Evolutionary conservation across 192 early-diverging fungal genomes (phyloP).

Genomic region (Backusella liffmaniae): DNA sequence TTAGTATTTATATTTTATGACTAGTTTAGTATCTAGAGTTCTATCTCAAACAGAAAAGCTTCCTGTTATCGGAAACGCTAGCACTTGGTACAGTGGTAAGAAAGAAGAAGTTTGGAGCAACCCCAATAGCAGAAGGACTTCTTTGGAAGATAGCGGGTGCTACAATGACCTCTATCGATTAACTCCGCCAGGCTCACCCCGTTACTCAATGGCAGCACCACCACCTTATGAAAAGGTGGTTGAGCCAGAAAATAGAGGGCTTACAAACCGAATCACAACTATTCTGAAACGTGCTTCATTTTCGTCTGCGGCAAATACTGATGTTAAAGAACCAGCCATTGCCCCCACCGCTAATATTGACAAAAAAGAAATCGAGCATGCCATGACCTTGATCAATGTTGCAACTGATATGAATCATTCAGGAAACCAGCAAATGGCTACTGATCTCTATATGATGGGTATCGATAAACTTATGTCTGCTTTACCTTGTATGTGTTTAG

Average conservation of each 20-base stretch:
- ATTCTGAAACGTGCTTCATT: slow-evolving; percentile 19
- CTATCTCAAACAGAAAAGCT: slow-evolving; percentile 19
- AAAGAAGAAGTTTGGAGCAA: neutral
- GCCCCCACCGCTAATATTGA: neutral
- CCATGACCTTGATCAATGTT: slow-evolving; percentile 21
- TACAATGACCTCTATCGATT: slow-evolving; percentile 8
- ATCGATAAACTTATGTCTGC: slow-evolving; percentile 23
- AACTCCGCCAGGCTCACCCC: slow-evolving; percentile 12
- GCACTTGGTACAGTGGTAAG: slow-evolving; percentile 3
- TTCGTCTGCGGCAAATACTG: neutral
- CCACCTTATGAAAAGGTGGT: slow-evolving; percentile 16
- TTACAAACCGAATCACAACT: neutral
- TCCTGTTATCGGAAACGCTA: neutral
- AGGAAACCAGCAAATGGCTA: slow-evolving; percentile 24
- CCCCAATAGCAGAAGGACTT: slow-evolving; percentile 3
- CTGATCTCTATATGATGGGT: slow-evolving; percentile 28
- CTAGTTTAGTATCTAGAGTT: slow-evolving; percentile 12
- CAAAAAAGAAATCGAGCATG: slow-evolving; percentile 22
- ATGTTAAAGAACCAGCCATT: neutral
- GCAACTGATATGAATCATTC: slow-evolving; percentile 22
- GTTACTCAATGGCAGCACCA: slow-evolving; percentile 17
- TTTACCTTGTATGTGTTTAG: slow-evolving; percentile 17
- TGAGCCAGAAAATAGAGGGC: slow-evolving; percentile 8
- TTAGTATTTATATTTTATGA: slow-evolving; percentile 3
- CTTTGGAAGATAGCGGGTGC: neutral